Evolutionary conservation across 257 asterid species (phyloP).

Genomic region (Prunella vulgaris): DNA sequence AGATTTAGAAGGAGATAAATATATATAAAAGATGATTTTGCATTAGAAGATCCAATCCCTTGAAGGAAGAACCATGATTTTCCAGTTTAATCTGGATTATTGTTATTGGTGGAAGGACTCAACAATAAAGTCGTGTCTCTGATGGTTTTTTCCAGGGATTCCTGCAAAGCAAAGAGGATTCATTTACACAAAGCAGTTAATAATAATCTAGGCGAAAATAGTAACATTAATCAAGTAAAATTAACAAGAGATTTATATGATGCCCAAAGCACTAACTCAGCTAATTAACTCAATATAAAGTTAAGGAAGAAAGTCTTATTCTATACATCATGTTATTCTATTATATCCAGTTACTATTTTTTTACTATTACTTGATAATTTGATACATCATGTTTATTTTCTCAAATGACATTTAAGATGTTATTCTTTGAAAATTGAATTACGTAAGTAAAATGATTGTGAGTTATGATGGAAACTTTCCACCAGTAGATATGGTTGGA

Average conservation of each 20-base stretch:
- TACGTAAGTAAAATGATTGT: not conserved
- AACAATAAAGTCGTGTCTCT: not conserved
- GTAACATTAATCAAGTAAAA: constrained; percentile 30
- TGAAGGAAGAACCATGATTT: not conserved
- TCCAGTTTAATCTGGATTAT: constrained; percentile 8
- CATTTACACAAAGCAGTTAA: constrained; percentile 13
- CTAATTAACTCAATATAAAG: not conserved
- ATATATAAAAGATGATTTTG: constrained; percentile 10
- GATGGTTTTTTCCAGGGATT: not conserved
- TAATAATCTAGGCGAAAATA: constrained; percentile 14
- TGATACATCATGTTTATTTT: not conserved
- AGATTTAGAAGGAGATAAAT: constrained; percentile 32
- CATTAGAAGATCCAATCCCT: not conserved
- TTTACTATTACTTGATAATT: not conserved
- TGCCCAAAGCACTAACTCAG: not conserved
- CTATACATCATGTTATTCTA: not conserved
- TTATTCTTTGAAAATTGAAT: not conserved
- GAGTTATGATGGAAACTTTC: not conserved
- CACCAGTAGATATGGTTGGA: not conserved
- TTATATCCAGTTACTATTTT: not conserved
- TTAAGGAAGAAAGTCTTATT: not conserved
- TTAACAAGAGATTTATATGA: constrained; percentile 34
- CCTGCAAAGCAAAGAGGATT: not conserved
- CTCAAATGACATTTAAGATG: not conserved
- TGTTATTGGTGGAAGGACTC: constrained; percentile 42